Conservation (phyloP, 768 basidiomycete species). For the Mycena alexandri region DNA sequence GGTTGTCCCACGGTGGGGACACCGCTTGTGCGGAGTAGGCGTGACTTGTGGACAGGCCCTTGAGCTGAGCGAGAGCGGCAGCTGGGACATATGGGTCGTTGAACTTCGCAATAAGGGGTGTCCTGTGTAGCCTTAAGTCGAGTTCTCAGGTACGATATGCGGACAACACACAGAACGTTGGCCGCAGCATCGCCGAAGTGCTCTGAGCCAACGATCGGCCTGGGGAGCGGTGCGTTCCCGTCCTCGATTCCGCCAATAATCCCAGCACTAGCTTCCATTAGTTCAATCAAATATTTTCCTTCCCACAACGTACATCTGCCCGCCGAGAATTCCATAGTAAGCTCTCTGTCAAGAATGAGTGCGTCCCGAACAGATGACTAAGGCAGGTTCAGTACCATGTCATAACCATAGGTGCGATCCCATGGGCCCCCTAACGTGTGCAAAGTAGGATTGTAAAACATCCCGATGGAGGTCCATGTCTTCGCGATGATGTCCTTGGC, state of each 20-base stretch:
- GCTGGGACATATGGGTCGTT: conserved; percentile 44
- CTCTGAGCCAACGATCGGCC: conserved; percentile 42
- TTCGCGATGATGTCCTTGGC: conserved; percentile 44
- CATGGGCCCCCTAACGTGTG: conserved; percentile 46
- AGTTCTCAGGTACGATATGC: not conserved
- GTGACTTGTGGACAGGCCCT: conserved; percentile 29
- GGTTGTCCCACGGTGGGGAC: conserved; percentile 46
- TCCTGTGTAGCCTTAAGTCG: conserved; percentile 29
- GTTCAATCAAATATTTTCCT: not conserved
- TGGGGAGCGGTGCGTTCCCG: conserved; percentile 43
- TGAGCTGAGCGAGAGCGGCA: conserved; percentile 34
- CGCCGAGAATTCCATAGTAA: conserved; percentile 47
- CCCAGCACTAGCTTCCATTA: conserved; percentile 32
- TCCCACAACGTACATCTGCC: conserved; percentile 25
- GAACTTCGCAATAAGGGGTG: conserved; percentile 45
- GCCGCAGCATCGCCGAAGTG: conserved; percentile 46
- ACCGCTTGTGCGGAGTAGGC: conserved; percentile 42
- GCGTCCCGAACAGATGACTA: not conserved
- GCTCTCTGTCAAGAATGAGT: conserved; percentile 31
- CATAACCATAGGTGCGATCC: conserved; percentile 48
- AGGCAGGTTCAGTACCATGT: conserved; percentile 37
- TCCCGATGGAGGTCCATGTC: conserved; percentile 42
- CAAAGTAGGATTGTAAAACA: conserved; percentile 46
- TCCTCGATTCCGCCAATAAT: conserved; percentile 44
- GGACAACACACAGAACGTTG: conserved; percentile 39